Conservation (phyloP, 495 filamentous ascomycete species). For the Hypoxylon intermedium region DNA sequence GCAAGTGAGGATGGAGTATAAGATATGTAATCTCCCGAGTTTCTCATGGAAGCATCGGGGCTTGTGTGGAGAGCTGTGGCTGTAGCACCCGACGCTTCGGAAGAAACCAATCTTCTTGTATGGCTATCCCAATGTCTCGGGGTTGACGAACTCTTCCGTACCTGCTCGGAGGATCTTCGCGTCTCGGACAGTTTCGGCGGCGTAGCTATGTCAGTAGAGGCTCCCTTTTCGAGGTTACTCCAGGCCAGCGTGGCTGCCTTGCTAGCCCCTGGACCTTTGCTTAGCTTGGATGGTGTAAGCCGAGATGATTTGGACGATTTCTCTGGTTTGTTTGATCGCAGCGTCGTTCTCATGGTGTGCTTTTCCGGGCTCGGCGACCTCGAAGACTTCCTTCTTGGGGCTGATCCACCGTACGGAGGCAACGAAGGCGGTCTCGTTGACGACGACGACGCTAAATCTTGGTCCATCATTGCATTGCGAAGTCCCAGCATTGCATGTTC, state of each 20-base stretch:
- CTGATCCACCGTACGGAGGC: slow-evolving; percentile 33
- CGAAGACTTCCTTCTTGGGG: slow-evolving; percentile 53
- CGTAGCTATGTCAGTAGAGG: slow-evolving; percentile 23
- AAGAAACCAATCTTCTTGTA: slow-evolving; percentile 47
- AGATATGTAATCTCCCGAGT: slow-evolving; percentile 33
- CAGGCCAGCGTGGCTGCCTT: slow-evolving; percentile 91
- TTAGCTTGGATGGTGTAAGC: slow-evolving; percentile 33
- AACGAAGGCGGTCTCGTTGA: slow-evolving; percentile 40
- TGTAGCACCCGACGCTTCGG: slow-evolving; percentile 34
- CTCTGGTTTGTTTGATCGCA: slow-evolving; percentile 69
- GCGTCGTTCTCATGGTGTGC: slow-evolving; percentile 81
- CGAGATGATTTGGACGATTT: slow-evolving; percentile 62
- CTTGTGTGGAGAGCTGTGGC: slow-evolving; percentile 30
- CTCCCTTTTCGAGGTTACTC: slow-evolving; percentile 54
- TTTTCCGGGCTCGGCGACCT: slow-evolving; percentile 84
- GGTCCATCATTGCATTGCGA: slow-evolving; percentile 35
- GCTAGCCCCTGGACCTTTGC: slow-evolving; percentile 65
- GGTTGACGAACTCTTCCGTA: slow-evolving; percentile 38
- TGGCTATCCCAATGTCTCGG: slow-evolving; percentile 53
- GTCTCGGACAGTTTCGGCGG: slow-evolving; percentile 21
- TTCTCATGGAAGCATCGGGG: slow-evolving; percentile 34
- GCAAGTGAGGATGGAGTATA: slow-evolving; percentile 47
- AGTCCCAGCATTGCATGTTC: slow-evolving; percentile 50
- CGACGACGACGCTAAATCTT: slow-evolving; percentile 44
- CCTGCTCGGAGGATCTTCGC: slow-evolving; percentile 27